Evolutionary conservation across 495 filamentous ascomycete species (phyloP).

Genomic region (Aspergillus mulundensis): DNA sequence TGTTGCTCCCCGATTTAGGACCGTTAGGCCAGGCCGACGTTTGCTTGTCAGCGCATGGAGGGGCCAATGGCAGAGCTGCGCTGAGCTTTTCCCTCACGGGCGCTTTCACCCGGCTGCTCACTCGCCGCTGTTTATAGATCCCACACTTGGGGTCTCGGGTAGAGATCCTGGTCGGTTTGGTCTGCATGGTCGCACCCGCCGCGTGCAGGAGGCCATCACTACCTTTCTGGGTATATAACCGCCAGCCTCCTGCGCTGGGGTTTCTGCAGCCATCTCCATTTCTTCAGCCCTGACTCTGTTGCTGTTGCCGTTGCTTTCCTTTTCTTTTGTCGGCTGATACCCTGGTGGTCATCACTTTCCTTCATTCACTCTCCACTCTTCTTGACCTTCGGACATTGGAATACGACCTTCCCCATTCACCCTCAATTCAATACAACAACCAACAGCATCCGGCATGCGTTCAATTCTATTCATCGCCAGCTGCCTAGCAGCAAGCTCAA

Average conservation of each 20-base stretch:
- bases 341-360: slow-evolving; percentile 5
- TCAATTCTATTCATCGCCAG: slow-evolving; percentile 22
- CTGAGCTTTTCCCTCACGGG: slow-evolving; percentile 7
- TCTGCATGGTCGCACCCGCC: slow-evolving; percentile 15
- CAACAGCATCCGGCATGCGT: slow-evolving; percentile 29
- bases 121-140: slow-evolving; percentile 27
- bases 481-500: slow-evolving; percentile 29
- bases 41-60: slow-evolving; percentile 19
- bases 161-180: slow-evolving; percentile 9
- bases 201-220: slow-evolving; percentile 3
- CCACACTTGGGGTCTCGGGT: slow-evolving; percentile 17
- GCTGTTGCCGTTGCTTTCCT: background rate
- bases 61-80: slow-evolving; percentile 16
- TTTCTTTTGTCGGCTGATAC: slow-evolving; percentile 6
- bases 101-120: slow-evolving; percentile 18
- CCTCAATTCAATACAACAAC: background rate
- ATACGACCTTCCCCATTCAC: background rate
- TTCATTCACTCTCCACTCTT: background rate
- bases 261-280: slow-evolving; percentile 9
- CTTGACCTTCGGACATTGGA: background rate
- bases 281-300: slow-evolving; percentile 2
- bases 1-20: background rate
- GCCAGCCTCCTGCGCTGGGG: background rate
- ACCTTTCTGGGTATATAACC: slow-evolving; percentile 12
- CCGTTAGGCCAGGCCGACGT: slow-evolving; percentile 13